Base-by-base conservation (phyloP, 352 stramenopile genomes). In the Sclerospora graminicola region DNA sequence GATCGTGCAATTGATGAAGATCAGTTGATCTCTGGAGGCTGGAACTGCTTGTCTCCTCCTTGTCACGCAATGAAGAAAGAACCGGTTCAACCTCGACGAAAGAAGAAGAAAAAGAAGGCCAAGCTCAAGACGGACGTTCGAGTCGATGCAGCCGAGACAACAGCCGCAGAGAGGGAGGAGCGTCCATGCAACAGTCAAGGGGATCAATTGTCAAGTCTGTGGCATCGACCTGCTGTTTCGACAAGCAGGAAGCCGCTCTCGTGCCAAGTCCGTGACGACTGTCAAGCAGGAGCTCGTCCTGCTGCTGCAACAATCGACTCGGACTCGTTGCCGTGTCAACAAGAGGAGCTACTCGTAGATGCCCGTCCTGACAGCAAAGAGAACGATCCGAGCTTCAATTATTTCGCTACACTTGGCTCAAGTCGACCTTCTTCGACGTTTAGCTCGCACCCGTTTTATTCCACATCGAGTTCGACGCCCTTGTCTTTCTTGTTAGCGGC, bases 401-500 rank as follows among this genome's bases (percentile, higher is more conserved):
- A 67, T 38, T 63, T 72, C 35, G 59, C 57, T 8, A 57, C 57
- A 28, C 56, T 68, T 36, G 60, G 69, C 8, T 66, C 63, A 23
- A 63, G n/a, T 47, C 57, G 23, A 48, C 49, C 21, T 45, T 51
- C 11, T 64, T 36, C 66, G 8, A 38, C 65, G 0, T 83, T 80
- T 47, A 57, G 64, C 10, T 52, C 67, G 4, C 59, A 79, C 2
- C 49, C 63, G 7, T 58, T 85, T 19, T 83, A 82, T 23, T 60
- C 64, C 4, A 62, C 65, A 4, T 54, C 63, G 7, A 45, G 48
- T 18, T 51, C 53, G 14, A 61, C 52, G 21, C 60, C 69, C 2
- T 72, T 84, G 38, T 89, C 77, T n/a, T 33, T 84, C 18, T 77
- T 63, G 10, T 54, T 85, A 38, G 54, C 57, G n/a, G n/a, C n/a